phyloP scores from a whole-genome alignment of 805 yeast species.

The Cyberlindnera veronae region DNA sequence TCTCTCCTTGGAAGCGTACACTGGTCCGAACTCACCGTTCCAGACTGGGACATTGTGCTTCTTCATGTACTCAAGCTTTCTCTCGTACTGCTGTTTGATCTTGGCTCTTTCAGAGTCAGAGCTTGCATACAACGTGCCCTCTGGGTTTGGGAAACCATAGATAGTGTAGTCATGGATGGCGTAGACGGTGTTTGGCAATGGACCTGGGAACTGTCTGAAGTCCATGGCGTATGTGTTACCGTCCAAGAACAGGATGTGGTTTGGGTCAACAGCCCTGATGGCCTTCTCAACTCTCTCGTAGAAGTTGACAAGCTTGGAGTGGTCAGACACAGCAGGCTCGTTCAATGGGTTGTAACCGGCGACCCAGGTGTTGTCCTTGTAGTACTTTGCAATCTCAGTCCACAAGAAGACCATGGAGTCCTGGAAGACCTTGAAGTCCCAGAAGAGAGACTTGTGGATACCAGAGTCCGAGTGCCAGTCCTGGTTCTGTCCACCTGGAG shows the following conservation, averaged over 20 bases:
- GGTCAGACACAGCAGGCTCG: slow-evolving; percentile 48
- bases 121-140: slow-evolving; percentile 34
- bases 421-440: slow-evolving; percentile 48
- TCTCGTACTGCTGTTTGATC: slow-evolving; percentile 36
- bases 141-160: slow-evolving; percentile 42
- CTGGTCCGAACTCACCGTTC: slow-evolving; percentile 55
- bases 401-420: slow-evolving; percentile 44
- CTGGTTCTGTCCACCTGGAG: slow-evolving; percentile 53
- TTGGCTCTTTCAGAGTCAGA: slow-evolving; percentile 34
- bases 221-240: slow-evolving; percentile 52
- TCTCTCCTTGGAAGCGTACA: slow-evolving; percentile 41
- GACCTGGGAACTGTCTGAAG: slow-evolving; percentile 43
- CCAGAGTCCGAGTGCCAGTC: slow-evolving; percentile 52
- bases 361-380: slow-evolving; percentile 44
- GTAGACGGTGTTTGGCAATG: slow-evolving; percentile 44
- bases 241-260: slow-evolving; percentile 47
- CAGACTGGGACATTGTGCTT: slow-evolving; percentile 44
- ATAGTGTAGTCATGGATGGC: slow-evolving; percentile 46
- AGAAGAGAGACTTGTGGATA: slow-evolving; percentile 44
- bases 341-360: slow-evolving; percentile 55
- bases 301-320: slow-evolving; percentile 37
- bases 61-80: slow-evolving; percentile 43
- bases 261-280: slow-evolving; percentile 42
- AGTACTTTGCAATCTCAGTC: slow-evolving; percentile 42
- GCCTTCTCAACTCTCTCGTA: slow-evolving; percentile 37